Evolutionary conservation across 441 rosid species (phyloP).

Genomic region (Breynia disticha): DNA sequence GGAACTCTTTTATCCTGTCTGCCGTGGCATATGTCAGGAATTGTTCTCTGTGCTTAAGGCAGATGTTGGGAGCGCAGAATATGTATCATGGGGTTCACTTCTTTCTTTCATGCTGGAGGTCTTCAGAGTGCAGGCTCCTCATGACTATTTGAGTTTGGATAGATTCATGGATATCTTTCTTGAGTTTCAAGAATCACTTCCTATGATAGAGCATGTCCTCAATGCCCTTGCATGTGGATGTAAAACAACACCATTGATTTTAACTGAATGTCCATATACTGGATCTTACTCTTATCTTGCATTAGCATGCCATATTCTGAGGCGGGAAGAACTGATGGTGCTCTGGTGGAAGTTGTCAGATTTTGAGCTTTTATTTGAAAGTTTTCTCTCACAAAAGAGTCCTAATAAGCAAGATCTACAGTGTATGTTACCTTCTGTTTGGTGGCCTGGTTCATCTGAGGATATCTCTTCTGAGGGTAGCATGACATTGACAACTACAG

Average conservation of each 20-base stretch:
- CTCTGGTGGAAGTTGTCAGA: slow-evolving; percentile 80
- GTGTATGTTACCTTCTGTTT: slow-evolving; percentile 79
- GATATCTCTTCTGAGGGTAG: slow-evolving; percentile 68
- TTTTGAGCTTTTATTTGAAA: slow-evolving; percentile 77
- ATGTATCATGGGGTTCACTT: slow-evolving; percentile 69
- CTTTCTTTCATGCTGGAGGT: slow-evolving; percentile 72
- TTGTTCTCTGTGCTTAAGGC: slow-evolving; percentile 51
- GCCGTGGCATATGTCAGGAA: slow-evolving; percentile 65
- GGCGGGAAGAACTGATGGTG: slow-evolving; percentile 68
- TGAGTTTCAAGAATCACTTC: slow-evolving; percentile 49
- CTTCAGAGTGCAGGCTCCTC: slow-evolving; percentile 63
- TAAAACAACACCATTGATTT: slow-evolving; percentile 53
- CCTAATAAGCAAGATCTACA: slow-evolving; percentile 87
- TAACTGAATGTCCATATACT: slow-evolving; percentile 86
- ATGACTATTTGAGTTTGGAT: slow-evolving; percentile 66
- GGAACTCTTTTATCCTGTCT: slow-evolving; percentile 65
- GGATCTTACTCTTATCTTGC: slow-evolving; percentile 90
- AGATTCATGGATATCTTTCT: slow-evolving; percentile 59
- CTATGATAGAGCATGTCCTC: slow-evolving; percentile 53
- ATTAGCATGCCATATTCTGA: slow-evolving; percentile 71
- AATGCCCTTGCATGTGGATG: slow-evolving; percentile 75
- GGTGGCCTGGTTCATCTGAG: slow-evolving; percentile 99
- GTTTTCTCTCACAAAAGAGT: slow-evolving; percentile 69
- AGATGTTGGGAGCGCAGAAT: slow-evolving; percentile 49
- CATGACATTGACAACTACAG: slow-evolving; percentile 69